A percentile compares a stretch with the other conserved stretches of the same genome.
phyloP scores from a whole-genome alignment of 1,284 basidiomycete species.

The Ceratobasidium sp. region DNA sequence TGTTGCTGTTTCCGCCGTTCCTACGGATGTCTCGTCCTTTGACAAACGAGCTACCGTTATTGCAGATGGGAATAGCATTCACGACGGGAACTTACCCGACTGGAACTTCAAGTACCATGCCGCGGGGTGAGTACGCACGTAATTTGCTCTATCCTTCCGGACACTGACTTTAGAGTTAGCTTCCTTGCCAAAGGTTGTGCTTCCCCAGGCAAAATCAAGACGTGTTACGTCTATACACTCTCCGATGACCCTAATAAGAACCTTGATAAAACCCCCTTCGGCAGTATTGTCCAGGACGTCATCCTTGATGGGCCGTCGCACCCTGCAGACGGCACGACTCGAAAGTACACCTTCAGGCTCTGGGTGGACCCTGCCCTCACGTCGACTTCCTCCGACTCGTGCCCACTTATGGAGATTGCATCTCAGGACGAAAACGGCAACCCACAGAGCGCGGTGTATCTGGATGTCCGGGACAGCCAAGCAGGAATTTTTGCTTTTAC shows the following conservation, averaged over 20 bases:
- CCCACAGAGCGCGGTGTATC: constrained; percentile 32
- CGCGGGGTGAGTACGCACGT: background rate
- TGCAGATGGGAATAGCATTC: constrained; percentile 4
- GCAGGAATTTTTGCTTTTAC: constrained; percentile 41
- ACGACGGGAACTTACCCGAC: constrained; percentile 20
- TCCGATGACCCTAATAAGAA: constrained; percentile 30
- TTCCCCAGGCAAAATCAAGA: constrained; percentile 8
- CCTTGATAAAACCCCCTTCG: constrained; percentile 1
- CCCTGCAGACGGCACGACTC: constrained; percentile 9
- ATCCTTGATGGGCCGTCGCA: constrained; percentile 20
- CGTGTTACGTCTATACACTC: constrained; percentile 33
- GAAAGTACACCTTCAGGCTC: constrained; percentile 36
- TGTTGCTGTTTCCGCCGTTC: constrained; percentile 4
- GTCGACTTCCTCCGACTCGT: background rate
- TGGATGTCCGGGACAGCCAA: constrained; percentile 35
- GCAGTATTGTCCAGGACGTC: background rate
- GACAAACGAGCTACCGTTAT: constrained; percentile 27
- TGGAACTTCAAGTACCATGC: constrained; percentile 33
- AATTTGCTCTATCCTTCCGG: background rate
- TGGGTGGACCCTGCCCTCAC: constrained; percentile 22
- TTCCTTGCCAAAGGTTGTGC: constrained; percentile 31
- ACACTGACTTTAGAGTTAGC: constrained; percentile 18
- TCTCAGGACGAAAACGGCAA: too few species aligned
- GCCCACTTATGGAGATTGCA: constrained; percentile 21
- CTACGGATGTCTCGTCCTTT: background rate